Evolutionary conservation across 2,329 filamentous ascomycete genomes (phyloP).

Genomic region (Verticillium klebahnii): DNA sequence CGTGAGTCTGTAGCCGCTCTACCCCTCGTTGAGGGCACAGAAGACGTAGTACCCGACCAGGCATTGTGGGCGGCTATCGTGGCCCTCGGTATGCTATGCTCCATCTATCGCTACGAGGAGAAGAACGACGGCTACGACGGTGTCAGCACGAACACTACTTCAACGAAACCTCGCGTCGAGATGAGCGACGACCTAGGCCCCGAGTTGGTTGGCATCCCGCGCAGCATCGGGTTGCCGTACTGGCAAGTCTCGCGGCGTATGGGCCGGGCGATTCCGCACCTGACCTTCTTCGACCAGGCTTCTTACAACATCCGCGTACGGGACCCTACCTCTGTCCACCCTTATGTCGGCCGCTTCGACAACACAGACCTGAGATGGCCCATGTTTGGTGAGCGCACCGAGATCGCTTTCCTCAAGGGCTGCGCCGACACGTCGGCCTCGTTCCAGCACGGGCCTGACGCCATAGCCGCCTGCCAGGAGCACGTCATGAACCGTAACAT

Average conservation of each 20-base stretch:
- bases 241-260: conserved; percentile 45
- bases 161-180: conserved; percentile 29
- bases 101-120: conserved; percentile 49
- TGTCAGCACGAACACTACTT: conserved; percentile 28
- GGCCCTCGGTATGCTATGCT: conserved; percentile 46
- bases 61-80: conserved; percentile 51
- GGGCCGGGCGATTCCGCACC: conserved; percentile 46
- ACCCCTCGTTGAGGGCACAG: conserved; percentile 42
- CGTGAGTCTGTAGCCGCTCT: conserved; percentile 43
- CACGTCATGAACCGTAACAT: conserved; percentile 47
- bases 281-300: conserved; percentile 48
- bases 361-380: conserved; percentile 51
- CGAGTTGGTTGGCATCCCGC: conserved; percentile 43
- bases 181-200: conserved; percentile 47
- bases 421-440: conserved; percentile 43
- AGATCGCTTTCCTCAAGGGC: conserved; percentile 47
- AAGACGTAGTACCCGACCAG: conserved; percentile 44
- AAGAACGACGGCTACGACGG: conserved; percentile 47
- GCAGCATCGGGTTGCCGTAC: conserved; percentile 43
- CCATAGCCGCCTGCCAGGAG: conserved; percentile 49
- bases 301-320: conserved; percentile 48
- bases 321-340: conserved; percentile 41
- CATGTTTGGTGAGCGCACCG: conserved; percentile 46
- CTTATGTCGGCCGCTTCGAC: conserved; percentile 46
- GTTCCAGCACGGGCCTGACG: conserved; percentile 45